These are phyloP conservation scores for Perkinsela sp. DNA, from an alignment of 208 protist genomes.

Conservation along the genomic window DNA sequence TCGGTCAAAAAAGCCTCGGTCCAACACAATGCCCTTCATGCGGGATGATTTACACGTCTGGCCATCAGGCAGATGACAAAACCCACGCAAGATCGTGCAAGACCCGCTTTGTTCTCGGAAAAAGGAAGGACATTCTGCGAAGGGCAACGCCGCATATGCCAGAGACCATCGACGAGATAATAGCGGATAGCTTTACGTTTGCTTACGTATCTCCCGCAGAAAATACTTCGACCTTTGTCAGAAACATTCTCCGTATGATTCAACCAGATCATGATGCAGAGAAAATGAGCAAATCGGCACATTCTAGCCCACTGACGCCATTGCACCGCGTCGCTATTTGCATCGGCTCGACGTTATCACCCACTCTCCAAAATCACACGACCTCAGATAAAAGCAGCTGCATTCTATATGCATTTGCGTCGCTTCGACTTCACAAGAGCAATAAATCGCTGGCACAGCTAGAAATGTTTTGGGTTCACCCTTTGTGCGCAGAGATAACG, in stretches of 20 bases:
- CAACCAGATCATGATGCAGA: neutral
- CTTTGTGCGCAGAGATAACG: neutral
- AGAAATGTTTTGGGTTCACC: neutral
- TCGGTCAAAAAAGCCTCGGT: neutral
- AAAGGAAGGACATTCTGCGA: neutral
- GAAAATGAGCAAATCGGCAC: neutral
- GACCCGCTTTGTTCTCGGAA: neutral
- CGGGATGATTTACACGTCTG: neutral
- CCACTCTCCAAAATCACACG: neutral
- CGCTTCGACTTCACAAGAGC: neutral
- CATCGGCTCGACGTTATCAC: neutral
- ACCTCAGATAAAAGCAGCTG: neutral
- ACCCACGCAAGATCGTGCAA: neutral
- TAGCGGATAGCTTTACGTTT: neutral
- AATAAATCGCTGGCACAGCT: neutral
- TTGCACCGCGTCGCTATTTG: neutral
- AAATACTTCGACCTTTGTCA: neutral
- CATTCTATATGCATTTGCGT: neutral
- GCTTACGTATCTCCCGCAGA: neutral
- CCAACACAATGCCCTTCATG: neutral
- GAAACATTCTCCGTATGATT: neutral
- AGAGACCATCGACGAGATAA: neutral
- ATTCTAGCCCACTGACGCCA: neutral
- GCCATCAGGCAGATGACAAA: neutral
- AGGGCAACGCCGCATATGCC: neutral